These are phyloP conservation scores for Penicillium turbatum DNA, from an alignment of 495 filamentous ascomycete genomes.

Conservation along the genomic window DNA sequence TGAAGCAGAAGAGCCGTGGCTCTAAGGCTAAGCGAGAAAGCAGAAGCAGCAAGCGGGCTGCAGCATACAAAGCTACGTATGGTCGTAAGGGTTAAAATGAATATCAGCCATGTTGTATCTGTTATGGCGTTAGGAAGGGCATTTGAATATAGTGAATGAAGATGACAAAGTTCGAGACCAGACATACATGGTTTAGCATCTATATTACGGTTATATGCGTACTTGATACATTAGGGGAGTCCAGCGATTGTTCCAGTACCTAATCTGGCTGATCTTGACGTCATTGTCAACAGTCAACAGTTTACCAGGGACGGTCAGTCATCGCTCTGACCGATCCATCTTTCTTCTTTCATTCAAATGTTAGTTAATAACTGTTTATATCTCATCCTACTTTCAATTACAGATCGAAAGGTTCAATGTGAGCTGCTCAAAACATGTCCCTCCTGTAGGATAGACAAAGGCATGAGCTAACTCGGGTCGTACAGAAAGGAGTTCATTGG, in stretches of 20 bases:
- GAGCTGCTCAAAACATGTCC: background rate
- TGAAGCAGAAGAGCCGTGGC: conserved; percentile 55
- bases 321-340: background rate
- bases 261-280: background rate
- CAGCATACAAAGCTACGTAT: conserved; percentile 61
- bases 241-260: too few relatives aligned
- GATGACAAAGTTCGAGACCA: conserved; percentile 1
- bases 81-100: conserved; percentile 37
- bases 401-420: background rate
- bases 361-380: background rate
- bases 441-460: background rate
- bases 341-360: background rate
- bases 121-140: conserved; percentile 20
- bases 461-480: background rate
- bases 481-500: background rate
- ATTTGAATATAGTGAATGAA: conserved; percentile 15
- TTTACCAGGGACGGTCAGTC: background rate
- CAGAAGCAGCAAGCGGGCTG: conserved; percentile 54
- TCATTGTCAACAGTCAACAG: background rate
- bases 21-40: conserved; percentile 50
- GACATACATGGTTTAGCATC: background rate
- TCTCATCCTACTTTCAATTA: background rate
- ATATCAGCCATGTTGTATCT: conserved; percentile 17
- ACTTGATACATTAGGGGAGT: too few relatives aligned
- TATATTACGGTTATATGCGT: background rate